Percentiles rank a stretch among this genome's conserved stretches.
Evolutionary conservation across 148 eudicot genomes (phyloP).

Genomic region (Agrostemma githago): DNA sequence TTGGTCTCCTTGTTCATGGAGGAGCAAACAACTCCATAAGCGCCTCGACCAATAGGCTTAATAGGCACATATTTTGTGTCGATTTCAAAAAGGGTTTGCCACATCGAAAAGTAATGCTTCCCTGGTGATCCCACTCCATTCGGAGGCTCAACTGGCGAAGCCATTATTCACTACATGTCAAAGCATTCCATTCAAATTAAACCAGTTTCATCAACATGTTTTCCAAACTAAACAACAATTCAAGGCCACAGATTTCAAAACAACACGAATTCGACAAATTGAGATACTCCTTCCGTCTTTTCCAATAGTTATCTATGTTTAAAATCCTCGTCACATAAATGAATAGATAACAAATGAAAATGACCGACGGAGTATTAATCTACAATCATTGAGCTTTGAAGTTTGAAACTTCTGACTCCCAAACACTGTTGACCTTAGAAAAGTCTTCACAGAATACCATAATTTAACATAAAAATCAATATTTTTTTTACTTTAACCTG

Average conservation of each 20-base stretch:
- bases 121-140: conserved; percentile 46
- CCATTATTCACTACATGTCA: conserved; percentile 45
- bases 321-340: too few species aligned
- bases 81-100: conserved; percentile 60
- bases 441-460: neutral
- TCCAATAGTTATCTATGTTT: too few species aligned
- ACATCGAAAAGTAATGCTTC: conserved; percentile 64
- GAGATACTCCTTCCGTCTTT: neutral
- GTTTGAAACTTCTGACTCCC: neutral
- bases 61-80: conserved; percentile 67
- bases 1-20: conserved; percentile 54
- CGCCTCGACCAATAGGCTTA: conserved; percentile 65
- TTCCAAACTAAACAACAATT: neutral
- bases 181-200: neutral
- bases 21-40: conserved; percentile 64
- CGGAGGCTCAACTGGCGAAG: conserved; percentile 61
- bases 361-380: neutral
- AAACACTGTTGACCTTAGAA: conserved; percentile 4
- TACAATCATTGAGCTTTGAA: neutral
- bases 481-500: neutral
- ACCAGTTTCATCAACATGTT: neutral
- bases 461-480: neutral
- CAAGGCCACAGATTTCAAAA: conserved; percentile 13
- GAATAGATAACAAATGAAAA: too few species aligned
- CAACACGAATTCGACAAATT: neutral